Percentiles rank a stretch among this genome's conserved stretches.
phyloP scores from a whole-genome alignment of 2,329 filamentous ascomycete species.

The Plectosphaerella sp. region DNA sequence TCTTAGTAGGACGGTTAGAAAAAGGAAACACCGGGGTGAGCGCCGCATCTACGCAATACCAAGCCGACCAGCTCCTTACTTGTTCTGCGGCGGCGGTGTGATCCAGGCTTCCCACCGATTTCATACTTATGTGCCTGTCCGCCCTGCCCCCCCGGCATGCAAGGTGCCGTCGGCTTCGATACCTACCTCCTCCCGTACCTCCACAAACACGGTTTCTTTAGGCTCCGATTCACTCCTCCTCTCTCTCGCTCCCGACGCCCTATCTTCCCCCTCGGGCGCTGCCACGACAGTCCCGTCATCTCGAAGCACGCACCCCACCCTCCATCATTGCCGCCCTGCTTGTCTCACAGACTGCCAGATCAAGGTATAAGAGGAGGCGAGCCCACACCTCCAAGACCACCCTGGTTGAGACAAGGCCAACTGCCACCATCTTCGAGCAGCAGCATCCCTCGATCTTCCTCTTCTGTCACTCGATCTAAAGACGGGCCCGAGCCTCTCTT shows the following conservation, averaged over 20 bases:
- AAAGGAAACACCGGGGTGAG: background rate
- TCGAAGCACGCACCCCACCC: constrained; percentile 5
- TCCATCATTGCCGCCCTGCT: constrained; percentile 9
- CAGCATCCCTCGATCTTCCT: background rate
- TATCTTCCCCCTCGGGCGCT: constrained; percentile 4
- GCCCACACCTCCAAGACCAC: background rate
- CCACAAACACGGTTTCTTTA: background rate
- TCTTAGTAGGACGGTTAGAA: background rate
- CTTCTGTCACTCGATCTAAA: background rate
- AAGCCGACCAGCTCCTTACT: background rate
- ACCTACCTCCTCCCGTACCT: background rate
- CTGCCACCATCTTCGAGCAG: background rate
- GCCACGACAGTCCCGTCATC: constrained; percentile 7
- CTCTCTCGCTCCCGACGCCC: background rate
- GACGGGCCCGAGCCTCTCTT: background rate
- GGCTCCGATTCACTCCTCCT: background rate
- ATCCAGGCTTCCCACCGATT: background rate
- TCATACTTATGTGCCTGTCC: background rate
- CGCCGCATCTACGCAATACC: background rate
- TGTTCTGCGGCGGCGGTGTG: background rate
- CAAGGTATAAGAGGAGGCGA: constrained; percentile 11
- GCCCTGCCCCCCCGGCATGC: too few relatives aligned
- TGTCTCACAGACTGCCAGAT: constrained; percentile 6
- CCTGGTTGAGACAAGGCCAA: background rate
- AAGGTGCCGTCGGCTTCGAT: too few relatives aligned